Evolutionary conservation across 2,329 filamentous ascomycete species (phyloP), one percentile per base, ranked within the genome.

Genomic region (Alternaria triticimaculans): DNA sequence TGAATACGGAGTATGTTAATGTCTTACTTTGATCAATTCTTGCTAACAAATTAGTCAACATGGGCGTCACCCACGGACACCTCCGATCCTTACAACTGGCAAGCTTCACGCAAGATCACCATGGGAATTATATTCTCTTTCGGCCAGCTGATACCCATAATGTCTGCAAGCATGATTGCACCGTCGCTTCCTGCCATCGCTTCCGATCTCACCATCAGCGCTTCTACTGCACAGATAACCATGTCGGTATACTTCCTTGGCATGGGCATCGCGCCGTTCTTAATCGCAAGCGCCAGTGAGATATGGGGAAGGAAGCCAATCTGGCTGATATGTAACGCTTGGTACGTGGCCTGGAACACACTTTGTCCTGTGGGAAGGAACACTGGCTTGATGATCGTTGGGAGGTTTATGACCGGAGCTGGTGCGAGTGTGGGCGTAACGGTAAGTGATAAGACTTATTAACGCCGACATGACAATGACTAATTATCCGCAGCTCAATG

Each of bases 31-130:
- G 0, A 18, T 41, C 4, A 18, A 11, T 6, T 41, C 3, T 41
- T 41, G 37, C 37, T 41, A 41, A 41, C 9, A 18, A 18, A 18
- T 41, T 18, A 41, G 37, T 41, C 37, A 41, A 41, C 37, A 41
- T 41, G 37, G 37, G 46, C 33, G 15, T 61, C 58, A 7, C 66
- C 72, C 15, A 63, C 66, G 18, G 73, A 77, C 48, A 62, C 68
- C 1, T 66, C 70, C 5, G 78, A 80, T 45, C 78, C 79, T 28
- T 70, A 69, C 56, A 79, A 78, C 55, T 81, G 78, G 66, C 68
- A 5, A 18, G 25, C 11, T 57, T 66, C 20, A 41, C 57, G 8
- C 25, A 76, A 76, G 54, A 65, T 74, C 43, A 64, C 72, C 18
- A 33, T 46, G 25, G 48, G 33, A 10, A 45, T 46, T 11, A 58